phyloP scores from a whole-genome alignment of 257 asterid species.

The Cynanchum wilfordii region DNA sequence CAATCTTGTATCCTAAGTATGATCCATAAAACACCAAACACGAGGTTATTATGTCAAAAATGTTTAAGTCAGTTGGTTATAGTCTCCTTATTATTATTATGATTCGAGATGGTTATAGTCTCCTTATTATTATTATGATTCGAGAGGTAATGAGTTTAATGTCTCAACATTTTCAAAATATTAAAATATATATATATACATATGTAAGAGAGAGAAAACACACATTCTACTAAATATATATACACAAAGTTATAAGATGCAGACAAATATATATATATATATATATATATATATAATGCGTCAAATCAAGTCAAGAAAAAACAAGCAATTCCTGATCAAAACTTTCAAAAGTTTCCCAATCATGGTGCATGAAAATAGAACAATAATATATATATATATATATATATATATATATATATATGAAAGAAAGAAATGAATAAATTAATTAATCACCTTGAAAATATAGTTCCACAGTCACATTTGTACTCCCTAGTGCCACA shows the following conservation, averaged over 20 bases:
- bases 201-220: neutral
- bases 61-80: too few species aligned
- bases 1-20: too few species aligned
- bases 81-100: too few species aligned
- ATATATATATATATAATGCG: neutral
- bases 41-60: too few species aligned
- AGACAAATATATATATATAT: slow-evolving; percentile 12
- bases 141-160: too few species aligned
- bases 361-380: slow-evolving; percentile 13
- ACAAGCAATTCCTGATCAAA: neutral
- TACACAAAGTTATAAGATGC: slow-evolving; percentile 6
- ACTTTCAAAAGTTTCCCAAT: neutral
- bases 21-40: too few species aligned
- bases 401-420: neutral
- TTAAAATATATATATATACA: too few species aligned
- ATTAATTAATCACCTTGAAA: slow-evolving; percentile 59
- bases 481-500: slow-evolving; percentile 91
- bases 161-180: too few species aligned
- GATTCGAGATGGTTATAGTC: too few species aligned
- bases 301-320: neutral
- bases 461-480: slow-evolving; percentile 86
- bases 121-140: too few species aligned
- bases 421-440: neutral
- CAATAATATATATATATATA: too few species aligned
- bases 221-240: neutral